Base-by-base conservation (phyloP, 108 stramenopile genomes). In the Pseudonitzschia multistriata region DNA sequence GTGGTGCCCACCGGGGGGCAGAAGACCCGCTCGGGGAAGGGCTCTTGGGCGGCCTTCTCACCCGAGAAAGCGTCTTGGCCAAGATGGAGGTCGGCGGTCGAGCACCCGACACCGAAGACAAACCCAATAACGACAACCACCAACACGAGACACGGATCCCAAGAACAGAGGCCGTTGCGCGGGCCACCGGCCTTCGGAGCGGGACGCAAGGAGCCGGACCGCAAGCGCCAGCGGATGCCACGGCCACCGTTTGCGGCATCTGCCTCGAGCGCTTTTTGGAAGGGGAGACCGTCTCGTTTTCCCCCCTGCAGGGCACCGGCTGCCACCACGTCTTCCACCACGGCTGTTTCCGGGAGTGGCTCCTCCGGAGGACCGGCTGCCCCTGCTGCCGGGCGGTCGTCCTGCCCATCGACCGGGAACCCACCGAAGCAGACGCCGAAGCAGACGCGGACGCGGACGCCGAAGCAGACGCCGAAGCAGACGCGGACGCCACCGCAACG, bases 311-410 rank as follows among this genome's bases (percentile, higher is more conserved):
- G 24, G 25, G 30, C 13, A n/a, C n/a, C n/a, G 48, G 59, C 8
- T 88, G 88, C 55, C 22, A 37, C 30, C 88, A 88, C 63, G 74
- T 83, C 10, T 88, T 84, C 70, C 88, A 88, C 55, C 79, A 84
- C 68, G 64, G 73, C 8, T 88, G 88, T 49, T 73, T 88, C 30
- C 68, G 77, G 45, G 76, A 78, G 67, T 84, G 83, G 83, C 42
- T 84, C 42, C 54, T 84, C 22, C 79, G 78, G 14, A 67, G 78
- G 14, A 71, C 28, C 1, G 66, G 29, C 19, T 84, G 83, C 59
- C 83, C 83, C 5, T 78, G 48, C 47, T 84, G 83, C 70, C 79
- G 83, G 24, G 62, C 62, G 27, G 61, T 70, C 22, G 42, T 80
- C 19, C 36, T 84, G 30, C 77, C 76, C 13, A 64, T 80, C 5